These are phyloP conservation scores for Pseudogymnoascus sp. DNA, from an alignment of 2,329 filamentous ascomycete genomes.

Conservation along the genomic window DNA sequence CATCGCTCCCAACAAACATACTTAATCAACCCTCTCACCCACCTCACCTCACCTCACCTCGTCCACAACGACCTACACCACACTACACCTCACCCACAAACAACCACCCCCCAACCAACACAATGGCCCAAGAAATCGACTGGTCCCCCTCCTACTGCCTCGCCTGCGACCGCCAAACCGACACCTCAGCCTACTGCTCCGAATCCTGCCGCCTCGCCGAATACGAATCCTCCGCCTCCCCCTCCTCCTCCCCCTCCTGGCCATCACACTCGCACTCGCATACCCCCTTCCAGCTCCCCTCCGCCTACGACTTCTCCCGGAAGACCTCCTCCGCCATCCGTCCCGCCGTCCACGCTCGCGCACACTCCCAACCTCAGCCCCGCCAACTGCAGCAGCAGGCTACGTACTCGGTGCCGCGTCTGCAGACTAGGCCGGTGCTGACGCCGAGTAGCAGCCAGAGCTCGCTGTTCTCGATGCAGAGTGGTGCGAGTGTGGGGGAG, in stretches of 20 bases:
- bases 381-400: not conserved
- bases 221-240: constrained; percentile 58
- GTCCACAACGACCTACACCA: no score
- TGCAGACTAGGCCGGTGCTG: constrained; percentile 36
- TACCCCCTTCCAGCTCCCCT: constrained; percentile 57
- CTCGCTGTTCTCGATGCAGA: constrained; percentile 72
- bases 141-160: constrained; percentile 94
- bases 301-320: constrained; percentile 60
- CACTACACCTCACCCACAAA: constrained; percentile 12
- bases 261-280: constrained; percentile 37
- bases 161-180: constrained; percentile 82
- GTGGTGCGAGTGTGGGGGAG: constrained; percentile 42
- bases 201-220: constrained; percentile 84
- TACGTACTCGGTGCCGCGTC: constrained; percentile 19
- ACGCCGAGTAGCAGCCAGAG: constrained; percentile 73
- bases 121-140: constrained; percentile 28
- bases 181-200: constrained; percentile 79
- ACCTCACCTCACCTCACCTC: not conserved
- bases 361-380: not conserved
- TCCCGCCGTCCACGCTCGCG: not conserved
- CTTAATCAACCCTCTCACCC: constrained; percentile 6
- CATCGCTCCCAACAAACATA: not conserved
- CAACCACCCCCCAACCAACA: constrained; percentile 9
- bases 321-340: constrained; percentile 15
- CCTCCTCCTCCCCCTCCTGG: constrained; percentile 45